Evolutionary conservation across 345 rosid genomes (phyloP).

Genomic region (Dipteronia dyeriana): DNA sequence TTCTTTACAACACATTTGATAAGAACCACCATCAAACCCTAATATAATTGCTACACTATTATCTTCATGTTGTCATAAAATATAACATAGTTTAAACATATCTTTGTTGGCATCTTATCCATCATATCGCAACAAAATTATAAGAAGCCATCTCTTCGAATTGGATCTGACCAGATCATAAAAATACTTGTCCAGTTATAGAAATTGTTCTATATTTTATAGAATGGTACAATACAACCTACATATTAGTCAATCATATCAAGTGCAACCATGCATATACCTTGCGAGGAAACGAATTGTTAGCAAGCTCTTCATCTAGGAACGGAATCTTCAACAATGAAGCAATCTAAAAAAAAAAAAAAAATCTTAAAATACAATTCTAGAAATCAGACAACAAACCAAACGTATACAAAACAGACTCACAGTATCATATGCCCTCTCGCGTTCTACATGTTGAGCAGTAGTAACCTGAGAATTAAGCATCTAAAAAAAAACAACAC

Average conservation of each 20-base stretch:
- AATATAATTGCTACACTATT: not conserved
- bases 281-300: constrained; percentile 73
- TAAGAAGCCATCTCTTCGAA: not conserved
- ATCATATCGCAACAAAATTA: not conserved
- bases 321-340: constrained; percentile 85
- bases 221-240: not conserved
- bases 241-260: not conserved
- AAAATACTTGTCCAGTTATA: not conserved
- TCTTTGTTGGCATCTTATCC: not conserved
- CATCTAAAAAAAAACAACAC: constrained; percentile 38
- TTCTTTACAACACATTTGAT: not conserved
- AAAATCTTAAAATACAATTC: constrained; percentile 7
- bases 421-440: constrained; percentile 79
- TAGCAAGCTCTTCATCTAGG: constrained; percentile 73
- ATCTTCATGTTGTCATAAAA: not conserved
- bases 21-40: not conserved
- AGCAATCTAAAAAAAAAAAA: constrained; percentile 51
- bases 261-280: constrained; percentile 32
- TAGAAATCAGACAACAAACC: not conserved
- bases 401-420: constrained; percentile 30
- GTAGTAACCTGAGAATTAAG: constrained; percentile 84
- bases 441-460: constrained; percentile 73
- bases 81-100: not conserved
- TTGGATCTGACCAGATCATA: not conserved
- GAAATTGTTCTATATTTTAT: not conserved